Evolutionary conservation across 768 basidiomycete species (phyloP).

Genomic region (Kwoniella botswanensis): DNA sequence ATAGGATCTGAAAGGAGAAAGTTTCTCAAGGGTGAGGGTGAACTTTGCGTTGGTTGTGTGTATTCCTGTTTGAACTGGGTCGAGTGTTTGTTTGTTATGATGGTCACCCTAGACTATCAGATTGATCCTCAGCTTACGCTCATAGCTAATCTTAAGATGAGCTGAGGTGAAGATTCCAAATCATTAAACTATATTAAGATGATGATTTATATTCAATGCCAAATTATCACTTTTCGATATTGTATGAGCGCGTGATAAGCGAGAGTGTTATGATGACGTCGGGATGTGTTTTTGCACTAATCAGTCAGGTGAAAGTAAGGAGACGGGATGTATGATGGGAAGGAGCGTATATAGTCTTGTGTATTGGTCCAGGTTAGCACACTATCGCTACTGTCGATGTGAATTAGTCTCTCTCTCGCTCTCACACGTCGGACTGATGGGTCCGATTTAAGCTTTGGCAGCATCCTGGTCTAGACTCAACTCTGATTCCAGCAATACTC

Average conservation of each 20-base stretch:
- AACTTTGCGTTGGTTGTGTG: not conserved
- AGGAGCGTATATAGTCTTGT: too few relatives aligned
- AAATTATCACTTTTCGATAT: not conserved
- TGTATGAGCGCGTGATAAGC: conserved; percentile 3
- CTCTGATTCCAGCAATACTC: not conserved
- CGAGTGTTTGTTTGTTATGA: not conserved
- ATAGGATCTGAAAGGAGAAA: not conserved
- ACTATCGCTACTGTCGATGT: not conserved
- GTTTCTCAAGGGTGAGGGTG: not conserved
- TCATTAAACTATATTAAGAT: not conserved
- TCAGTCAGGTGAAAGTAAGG: not conserved
- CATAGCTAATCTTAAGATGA: too few relatives aligned
- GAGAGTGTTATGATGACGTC: conserved; percentile 1
- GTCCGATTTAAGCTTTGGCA: not conserved
- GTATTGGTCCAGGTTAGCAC: too few relatives aligned
- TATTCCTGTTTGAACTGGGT: not conserved
- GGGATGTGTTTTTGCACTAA: not conserved
- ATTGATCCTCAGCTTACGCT: not conserved
- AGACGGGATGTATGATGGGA: not conserved
- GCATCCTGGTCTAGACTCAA: not conserved
- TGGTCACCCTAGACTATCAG: not conserved
- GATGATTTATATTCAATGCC: not conserved
- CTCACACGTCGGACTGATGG: not conserved
- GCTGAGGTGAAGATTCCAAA: too few relatives aligned
- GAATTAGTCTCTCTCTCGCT: not conserved